phyloP scores from a whole-genome alignment of 1,139 yeast species.

The Diutina pseudorugosa region DNA sequence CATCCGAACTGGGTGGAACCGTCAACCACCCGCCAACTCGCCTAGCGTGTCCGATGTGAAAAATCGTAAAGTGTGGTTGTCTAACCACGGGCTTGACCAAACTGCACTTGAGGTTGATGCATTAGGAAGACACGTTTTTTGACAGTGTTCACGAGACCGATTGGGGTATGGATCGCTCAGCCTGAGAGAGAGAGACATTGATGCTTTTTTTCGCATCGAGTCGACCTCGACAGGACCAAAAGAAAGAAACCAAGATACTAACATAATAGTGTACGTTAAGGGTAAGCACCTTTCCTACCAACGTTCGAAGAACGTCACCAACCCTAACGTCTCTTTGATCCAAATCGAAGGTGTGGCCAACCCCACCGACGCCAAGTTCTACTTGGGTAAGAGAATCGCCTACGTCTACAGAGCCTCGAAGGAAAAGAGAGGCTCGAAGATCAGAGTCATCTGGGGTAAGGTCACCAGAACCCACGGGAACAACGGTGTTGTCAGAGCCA shows the following conservation, averaged over 20 bases:
- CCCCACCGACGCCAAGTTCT: constrained; percentile 94
- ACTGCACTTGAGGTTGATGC: neutral
- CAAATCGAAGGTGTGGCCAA: constrained; percentile 91
- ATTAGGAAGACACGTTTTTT: too few species aligned
- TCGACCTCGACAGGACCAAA: neutral
- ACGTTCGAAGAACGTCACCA: constrained; percentile 96
- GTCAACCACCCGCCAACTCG: too few species aligned
- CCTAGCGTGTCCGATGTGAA: too few species aligned
- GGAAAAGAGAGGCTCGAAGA: constrained; percentile 97
- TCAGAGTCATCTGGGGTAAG: constrained; percentile 99
- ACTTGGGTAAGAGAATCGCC: constrained; percentile 99
- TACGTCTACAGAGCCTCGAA: constrained; percentile 98
- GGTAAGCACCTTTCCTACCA: constrained; percentile 99
- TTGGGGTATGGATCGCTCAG: too few species aligned
- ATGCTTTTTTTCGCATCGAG: neutral
- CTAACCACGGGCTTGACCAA: too few species aligned
- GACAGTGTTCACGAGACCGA: neutral
- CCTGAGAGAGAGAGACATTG: too few species aligned
- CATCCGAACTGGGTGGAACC: too few species aligned
- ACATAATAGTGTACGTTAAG: constrained; percentile 88
- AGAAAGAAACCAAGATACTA: constrained; percentile 33
- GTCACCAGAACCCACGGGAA: constrained; percentile 98
- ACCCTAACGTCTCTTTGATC: constrained; percentile 96
- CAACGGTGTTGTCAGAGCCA: constrained; percentile 97
- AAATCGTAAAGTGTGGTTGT: too few species aligned